Conservation (phyloP, 176 grass and related monocot species). For the Phyllostachys edulis region DNA sequence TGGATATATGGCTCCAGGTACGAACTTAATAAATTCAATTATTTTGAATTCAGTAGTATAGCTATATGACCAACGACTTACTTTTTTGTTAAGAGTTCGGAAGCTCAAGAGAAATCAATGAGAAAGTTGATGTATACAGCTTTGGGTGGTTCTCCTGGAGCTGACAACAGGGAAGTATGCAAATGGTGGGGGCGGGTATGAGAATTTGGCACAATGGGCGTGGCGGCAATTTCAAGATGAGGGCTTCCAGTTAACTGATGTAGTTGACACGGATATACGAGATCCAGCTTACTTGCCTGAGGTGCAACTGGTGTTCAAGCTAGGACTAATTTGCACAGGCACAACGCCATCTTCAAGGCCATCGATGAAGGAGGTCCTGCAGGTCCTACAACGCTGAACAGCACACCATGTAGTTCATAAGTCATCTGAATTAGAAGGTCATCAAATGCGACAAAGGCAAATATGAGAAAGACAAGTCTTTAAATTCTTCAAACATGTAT, state of each 20-base stretch:
- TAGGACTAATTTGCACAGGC: constrained; percentile 50
- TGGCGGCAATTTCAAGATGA: constrained; percentile 24
- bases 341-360: constrained; percentile 31
- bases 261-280: constrained; percentile 19
- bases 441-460: background rate
- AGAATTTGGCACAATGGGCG: constrained; percentile 45
- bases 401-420: background rate
- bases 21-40: background rate
- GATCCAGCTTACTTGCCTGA: constrained; percentile 34
- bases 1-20: constrained; percentile 70
- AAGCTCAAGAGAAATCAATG: constrained; percentile 35
- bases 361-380: constrained; percentile 52
- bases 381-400: constrained; percentile 27
- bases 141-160: constrained; percentile 65
- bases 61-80: background rate
- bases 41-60: background rate
- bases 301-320: constrained; percentile 35
- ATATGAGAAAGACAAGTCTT: background rate
- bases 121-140: constrained; percentile 65
- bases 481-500: background rate
- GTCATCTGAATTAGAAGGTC: background rate
- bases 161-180: constrained; percentile 34
- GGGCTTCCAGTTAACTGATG: background rate
- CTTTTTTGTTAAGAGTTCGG: constrained; percentile 39
- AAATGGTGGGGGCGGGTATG: constrained; percentile 40